Percentiles rank a stretch among this genome's conserved stretches.
Conservation (phyloP, 208 protist genomes). For the Polymyxa betae region DNA sequence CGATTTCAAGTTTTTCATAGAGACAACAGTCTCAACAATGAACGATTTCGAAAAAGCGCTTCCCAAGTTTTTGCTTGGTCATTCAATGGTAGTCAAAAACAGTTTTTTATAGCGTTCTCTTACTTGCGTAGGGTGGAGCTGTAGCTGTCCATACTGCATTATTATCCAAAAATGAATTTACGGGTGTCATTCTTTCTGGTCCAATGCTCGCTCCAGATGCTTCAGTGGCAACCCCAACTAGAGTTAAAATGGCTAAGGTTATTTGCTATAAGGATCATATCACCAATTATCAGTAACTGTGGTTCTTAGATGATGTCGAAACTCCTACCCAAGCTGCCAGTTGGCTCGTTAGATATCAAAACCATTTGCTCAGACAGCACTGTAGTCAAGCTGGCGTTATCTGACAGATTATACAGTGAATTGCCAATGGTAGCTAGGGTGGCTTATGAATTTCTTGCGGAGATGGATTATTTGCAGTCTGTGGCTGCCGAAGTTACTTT, state of each 20-base stretch:
- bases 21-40: background rate
- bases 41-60: background rate
- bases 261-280: background rate
- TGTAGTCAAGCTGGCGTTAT: background rate
- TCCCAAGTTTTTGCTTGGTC: slow-evolving; percentile 40
- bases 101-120: background rate
- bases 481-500: background rate
- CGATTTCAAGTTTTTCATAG: background rate
- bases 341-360: background rate
- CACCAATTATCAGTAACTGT: background rate
- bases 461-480: slow-evolving; percentile 2
- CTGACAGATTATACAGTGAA: background rate
- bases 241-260: background rate
- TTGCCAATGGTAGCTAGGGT: background rate
- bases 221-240: background rate
- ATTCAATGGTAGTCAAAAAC: slow-evolving; percentile 14
- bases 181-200: background rate
- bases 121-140: background rate
- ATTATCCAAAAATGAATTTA: background rate
- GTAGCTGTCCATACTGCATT: background rate
- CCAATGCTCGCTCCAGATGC: background rate
- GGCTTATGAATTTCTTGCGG: background rate
- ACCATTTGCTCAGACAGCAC: background rate
- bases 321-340: background rate
- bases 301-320: slow-evolving; percentile 10